These are phyloP conservation scores for Dissoconium aciculare DNA, from an alignment of 2,329 filamentous ascomycete species.

Conservation along the genomic window DNA sequence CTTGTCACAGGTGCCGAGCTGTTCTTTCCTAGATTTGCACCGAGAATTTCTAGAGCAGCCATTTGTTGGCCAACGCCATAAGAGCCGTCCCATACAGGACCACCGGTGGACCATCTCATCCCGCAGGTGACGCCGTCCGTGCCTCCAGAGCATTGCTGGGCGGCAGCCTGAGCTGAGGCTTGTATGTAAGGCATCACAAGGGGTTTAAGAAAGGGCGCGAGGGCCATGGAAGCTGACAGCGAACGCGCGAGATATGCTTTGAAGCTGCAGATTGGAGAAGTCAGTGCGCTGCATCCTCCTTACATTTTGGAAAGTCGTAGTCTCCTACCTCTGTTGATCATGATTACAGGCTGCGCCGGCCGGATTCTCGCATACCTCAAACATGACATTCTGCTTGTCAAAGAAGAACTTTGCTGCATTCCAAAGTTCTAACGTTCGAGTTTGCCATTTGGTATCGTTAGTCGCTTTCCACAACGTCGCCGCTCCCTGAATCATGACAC, in stretches of 20 bases:
- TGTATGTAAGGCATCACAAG: conserved; percentile 38
- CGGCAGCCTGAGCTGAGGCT: conserved; percentile 40
- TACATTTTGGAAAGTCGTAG: background rate
- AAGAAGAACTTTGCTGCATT: conserved; percentile 25
- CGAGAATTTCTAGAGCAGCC: conserved; percentile 38
- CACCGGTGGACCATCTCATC: conserved; percentile 26
- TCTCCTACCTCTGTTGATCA: conserved; percentile 29
- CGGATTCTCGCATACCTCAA: conserved; percentile 30
- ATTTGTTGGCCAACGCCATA: conserved; percentile 43
- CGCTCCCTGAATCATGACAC: conserved; percentile 30
- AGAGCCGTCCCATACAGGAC: conserved; percentile 30
- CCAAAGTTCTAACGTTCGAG: conserved; percentile 13
- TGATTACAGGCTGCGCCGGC: conserved; percentile 26
- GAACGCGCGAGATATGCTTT: conserved; percentile 30
- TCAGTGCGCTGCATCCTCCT: background rate
- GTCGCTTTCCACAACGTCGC: conserved; percentile 27
- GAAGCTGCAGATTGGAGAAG: conserved; percentile 15
- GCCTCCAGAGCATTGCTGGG: conserved; percentile 38
- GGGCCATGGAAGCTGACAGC: conserved; percentile 40
- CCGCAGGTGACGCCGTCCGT: conserved; percentile 31
- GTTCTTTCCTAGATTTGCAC: conserved; percentile 26
- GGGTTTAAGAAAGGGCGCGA: conserved; percentile 41
- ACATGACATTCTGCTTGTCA: conserved; percentile 26
- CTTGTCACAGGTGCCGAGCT: conserved; percentile 31
- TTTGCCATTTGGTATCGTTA: conserved; percentile 12